These are phyloP conservation scores for Angophora floribunda DNA, from an alignment of 345 rosid species.

Conservation along the genomic window DNA sequence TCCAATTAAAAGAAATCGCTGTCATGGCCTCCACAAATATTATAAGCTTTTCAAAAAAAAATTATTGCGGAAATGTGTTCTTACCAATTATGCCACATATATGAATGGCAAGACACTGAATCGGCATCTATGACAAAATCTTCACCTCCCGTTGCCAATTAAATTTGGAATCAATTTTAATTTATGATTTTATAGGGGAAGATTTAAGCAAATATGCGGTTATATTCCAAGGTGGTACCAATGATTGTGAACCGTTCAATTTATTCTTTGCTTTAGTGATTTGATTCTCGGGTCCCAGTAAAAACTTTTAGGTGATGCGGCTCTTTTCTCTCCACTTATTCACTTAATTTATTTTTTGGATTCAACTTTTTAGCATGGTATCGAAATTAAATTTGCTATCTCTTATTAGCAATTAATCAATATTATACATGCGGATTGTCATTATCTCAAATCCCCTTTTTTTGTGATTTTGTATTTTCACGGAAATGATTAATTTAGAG, in stretches of 20 bases:
- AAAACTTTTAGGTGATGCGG: background rate
- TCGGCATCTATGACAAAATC: background rate
- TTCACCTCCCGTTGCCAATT: background rate
- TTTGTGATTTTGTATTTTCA: no score
- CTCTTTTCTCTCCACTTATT: background rate
- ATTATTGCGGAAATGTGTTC: background rate
- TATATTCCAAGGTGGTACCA: background rate
- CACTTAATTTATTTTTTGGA: background rate
- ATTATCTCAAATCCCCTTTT: no score
- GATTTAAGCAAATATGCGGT: background rate
- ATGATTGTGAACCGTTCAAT: background rate
- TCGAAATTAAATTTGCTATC: no score
- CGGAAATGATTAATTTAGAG: no score
- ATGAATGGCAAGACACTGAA: background rate
- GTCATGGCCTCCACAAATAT: background rate
- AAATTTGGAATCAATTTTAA: background rate
- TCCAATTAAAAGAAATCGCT: background rate
- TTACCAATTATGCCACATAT: background rate
- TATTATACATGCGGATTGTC: no score
- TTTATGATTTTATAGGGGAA: background rate
- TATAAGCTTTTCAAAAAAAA: background rate
- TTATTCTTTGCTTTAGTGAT: background rate
- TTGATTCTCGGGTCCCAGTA: background rate
- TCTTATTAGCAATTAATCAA: no score
- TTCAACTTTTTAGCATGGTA: background rate